Percentiles rank a stretch among this genome's conserved stretches.
Conservation (phyloP, 441 rosid species). For the Eutrema salsugineum region DNA sequence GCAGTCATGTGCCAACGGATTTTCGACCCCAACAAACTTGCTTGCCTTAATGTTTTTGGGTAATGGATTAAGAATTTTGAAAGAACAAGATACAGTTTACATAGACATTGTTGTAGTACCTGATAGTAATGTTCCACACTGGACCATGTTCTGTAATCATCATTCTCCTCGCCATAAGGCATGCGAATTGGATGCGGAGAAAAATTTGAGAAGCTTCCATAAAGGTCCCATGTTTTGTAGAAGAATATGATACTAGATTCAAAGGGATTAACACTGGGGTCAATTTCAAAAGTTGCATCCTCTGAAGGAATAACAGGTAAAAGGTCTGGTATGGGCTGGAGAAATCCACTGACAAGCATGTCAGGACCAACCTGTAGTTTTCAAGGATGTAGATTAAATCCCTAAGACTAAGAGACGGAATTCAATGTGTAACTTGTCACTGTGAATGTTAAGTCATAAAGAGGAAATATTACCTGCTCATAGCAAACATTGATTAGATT, state of each 20-base stretch:
- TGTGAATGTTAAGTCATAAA: neutral
- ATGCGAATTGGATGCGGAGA: slow-evolving; percentile 87
- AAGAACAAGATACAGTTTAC: slow-evolving; percentile 15
- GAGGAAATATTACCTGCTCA: slow-evolving; percentile 57
- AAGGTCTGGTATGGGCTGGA: slow-evolving; percentile 84
- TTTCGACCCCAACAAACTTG: slow-evolving; percentile 61
- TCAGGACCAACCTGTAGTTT: slow-evolving; percentile 81
- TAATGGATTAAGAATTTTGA: neutral
- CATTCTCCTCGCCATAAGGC: slow-evolving; percentile 39
- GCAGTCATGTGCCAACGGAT: slow-evolving; percentile 53
- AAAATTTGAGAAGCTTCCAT: slow-evolving; percentile 86
- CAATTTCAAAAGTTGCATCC: slow-evolving; percentile 80
- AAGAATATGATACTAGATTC: slow-evolving; percentile 78
- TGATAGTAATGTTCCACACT: slow-evolving; percentile 88
- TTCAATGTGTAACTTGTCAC: neutral
- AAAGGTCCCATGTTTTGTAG: slow-evolving; percentile 94
- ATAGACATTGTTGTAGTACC: slow-evolving; percentile 36
- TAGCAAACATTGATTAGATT: slow-evolving; percentile 70
- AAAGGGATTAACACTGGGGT: slow-evolving; percentile 67
- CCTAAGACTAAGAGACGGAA: neutral
- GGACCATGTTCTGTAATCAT: slow-evolving; percentile 63
- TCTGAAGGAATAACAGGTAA: slow-evolving; percentile 78
- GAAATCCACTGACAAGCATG: slow-evolving; percentile 90
- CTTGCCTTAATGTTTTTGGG: slow-evolving; percentile 51
- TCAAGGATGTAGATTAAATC: neutral